Evolutionary conservation across 139 green algal species (phyloP), one percentile per base, ranked within the genome.

Genomic region (Haematococcus sp.): DNA sequence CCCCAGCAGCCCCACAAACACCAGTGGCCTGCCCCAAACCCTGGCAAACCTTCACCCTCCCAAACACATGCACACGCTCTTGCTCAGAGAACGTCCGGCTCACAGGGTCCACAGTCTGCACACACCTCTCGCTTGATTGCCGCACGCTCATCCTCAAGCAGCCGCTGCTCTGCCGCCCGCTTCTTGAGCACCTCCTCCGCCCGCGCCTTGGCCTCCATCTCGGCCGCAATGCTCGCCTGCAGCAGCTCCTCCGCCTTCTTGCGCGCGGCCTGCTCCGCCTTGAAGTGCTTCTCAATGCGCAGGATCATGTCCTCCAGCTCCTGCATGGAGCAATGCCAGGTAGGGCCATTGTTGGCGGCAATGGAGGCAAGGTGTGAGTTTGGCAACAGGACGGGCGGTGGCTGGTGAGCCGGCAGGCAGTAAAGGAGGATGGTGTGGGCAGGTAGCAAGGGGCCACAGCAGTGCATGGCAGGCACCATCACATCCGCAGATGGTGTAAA

Each of bases 241-340:
- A 23, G 35, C 61, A 58, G 31, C n/a, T 35, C 54, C 22, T 28
- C 22, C 9, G n/a, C 54, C 22, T 28, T 32, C 54, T 32, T 28
- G n/a, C 54, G n/a, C 15, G n/a, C 54, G 17, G 22, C 22, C 76
- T 86, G 80, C 71, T 91, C 86, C 27, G 81, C 77, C 78, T 93
- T 93, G 70, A 95, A 92, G 71, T 94, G 89, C 55, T 86, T 86
- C 82, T 96, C 89, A 40, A 95, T 92, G 32, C 90, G 84, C 75
- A 93, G 71, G 23, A 94, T 80, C 91, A 96, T 96, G 56, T 94
- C 88, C 79, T 96, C 91, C 44, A 96, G 80, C 76, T 94, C 88
- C 65, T 89, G 59, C 33, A 32, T 3, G 23, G 4, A 33, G 4
- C 43, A 30, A 31, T 28, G n/a, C 34, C 23, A 27, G 31, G 33